phyloP scores from a whole-genome alignment of 2,329 filamentous ascomycete genomes.

The Tolypocladium ophioglossoides region DNA sequence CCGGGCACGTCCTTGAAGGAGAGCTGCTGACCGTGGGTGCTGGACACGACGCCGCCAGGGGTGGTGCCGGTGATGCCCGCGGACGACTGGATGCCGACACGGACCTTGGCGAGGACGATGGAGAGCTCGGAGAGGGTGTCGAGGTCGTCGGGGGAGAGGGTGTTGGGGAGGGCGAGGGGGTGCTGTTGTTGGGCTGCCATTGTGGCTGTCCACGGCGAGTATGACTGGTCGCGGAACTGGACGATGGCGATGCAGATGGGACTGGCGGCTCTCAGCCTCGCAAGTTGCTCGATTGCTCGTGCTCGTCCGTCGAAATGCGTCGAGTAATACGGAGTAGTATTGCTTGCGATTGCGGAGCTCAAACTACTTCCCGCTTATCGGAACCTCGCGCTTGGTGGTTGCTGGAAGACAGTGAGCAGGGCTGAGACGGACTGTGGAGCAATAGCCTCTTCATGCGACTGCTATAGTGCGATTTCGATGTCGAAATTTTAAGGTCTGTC shows the following conservation, averaged over 20 bases:
- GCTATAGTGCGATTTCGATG: neutral
- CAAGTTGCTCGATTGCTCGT: neutral
- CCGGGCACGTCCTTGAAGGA: slow-evolving; percentile 65
- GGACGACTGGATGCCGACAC: slow-evolving; percentile 34
- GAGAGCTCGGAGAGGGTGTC: slow-evolving; percentile 78
- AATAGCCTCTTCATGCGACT: neutral
- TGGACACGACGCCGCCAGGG: slow-evolving; percentile 15
- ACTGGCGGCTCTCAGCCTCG: neutral
- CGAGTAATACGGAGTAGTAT: neutral
- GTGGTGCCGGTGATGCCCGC: slow-evolving; percentile 29
- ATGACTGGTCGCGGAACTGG: neutral
- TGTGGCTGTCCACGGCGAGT: neutral
- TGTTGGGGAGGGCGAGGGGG: slow-evolving; percentile 43
- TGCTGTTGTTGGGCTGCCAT: slow-evolving; percentile 17
- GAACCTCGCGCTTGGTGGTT: neutral
- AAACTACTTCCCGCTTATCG: neutral
- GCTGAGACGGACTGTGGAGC: neutral
- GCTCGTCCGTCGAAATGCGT: neutral
- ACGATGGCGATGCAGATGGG: neutral
- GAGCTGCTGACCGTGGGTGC: slow-evolving; percentile 25
- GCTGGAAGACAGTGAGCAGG: neutral
- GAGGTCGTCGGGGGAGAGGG: slow-evolving; percentile 71
- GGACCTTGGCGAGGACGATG: slow-evolving; percentile 64
- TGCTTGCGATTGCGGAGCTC: neutral
- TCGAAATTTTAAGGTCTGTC: neutral